These are phyloP conservation scores for Aspergillus cavernicola DNA, from an alignment of 495 filamentous ascomycete species.

Conservation along the genomic window DNA sequence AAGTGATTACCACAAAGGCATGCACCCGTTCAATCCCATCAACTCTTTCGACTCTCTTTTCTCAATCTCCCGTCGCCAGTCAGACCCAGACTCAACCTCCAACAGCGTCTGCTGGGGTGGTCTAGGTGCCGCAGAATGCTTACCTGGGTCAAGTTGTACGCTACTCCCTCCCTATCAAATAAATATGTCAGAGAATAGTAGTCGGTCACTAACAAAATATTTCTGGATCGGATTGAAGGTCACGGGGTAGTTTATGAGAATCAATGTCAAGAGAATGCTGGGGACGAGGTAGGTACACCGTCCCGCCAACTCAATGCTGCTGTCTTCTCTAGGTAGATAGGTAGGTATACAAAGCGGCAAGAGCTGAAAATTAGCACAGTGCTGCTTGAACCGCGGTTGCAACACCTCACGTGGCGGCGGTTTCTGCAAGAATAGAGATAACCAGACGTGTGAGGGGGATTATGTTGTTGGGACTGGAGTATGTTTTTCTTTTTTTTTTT, in stretches of 20 bases:
- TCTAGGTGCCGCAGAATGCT: constrained; percentile 2
- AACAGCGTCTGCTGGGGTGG: background rate
- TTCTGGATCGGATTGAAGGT: background rate
- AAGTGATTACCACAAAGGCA: background rate
- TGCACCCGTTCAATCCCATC: constrained; percentile 2
- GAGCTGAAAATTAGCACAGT: constrained; percentile 1
- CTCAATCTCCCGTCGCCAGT: background rate
- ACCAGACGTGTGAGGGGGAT: constrained; percentile 5
- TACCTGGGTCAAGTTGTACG: background rate
- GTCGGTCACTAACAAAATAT: too few species aligned
- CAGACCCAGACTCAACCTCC: background rate
- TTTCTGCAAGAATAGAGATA: constrained; percentile 3
- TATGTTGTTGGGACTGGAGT: background rate
- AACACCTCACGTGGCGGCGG: background rate
- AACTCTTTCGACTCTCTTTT: too few species aligned
- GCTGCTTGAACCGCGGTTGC: constrained; percentile 4
- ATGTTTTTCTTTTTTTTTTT: background rate
- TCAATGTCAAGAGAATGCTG: background rate
- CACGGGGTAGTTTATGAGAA: background rate
- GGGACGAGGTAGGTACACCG: background rate
- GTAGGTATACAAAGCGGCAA: too few species aligned
- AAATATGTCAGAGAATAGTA: background rate
- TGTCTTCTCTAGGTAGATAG: too few species aligned
- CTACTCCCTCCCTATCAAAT: background rate
- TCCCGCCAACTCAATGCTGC: background rate